A percentile compares a stretch with the other conserved stretches of the same genome.
Conservation (phyloP, 148 eudicot species). For the Silene conica region DNA sequence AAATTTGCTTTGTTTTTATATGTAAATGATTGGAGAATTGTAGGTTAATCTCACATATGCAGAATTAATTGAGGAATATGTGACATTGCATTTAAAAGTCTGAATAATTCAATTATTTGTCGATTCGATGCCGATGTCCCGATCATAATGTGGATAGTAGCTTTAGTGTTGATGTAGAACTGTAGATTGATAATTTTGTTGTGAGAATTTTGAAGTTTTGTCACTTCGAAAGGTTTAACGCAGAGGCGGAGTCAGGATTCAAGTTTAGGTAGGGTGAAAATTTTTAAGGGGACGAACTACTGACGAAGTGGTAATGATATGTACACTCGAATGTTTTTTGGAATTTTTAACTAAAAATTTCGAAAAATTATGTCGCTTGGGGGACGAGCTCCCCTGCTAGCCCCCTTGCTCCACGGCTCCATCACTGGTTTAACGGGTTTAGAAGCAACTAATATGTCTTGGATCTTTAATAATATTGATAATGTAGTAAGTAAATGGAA, state of each 20-base stretch:
- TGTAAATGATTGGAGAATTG: neutral
- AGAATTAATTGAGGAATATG: neutral
- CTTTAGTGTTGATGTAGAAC: neutral
- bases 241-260: too few relatives aligned
- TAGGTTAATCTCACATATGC: neutral
- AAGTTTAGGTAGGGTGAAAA: too few relatives aligned
- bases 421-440: too few relatives aligned
- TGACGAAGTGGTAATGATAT: too few relatives aligned
- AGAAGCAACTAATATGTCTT: conserved; percentile 17
- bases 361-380: too few relatives aligned
- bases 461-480: neutral
- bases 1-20: neutral
- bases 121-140: neutral
- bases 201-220: neutral
- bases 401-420: too few relatives aligned
- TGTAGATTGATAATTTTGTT: conserved; percentile 7
- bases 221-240: too few relatives aligned
- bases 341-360: too few relatives aligned
- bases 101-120: neutral
- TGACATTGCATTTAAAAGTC: neutral
- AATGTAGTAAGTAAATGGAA: neutral
- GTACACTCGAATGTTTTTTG: too few relatives aligned
- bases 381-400: too few relatives aligned
- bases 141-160: too few relatives aligned
- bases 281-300: too few relatives aligned